A percentile compares a stretch with the other conserved stretches of the same genome.
Evolutionary conservation across 176 grass and related monocot genomes (phyloP).

Genomic region (Neostapfia colusana): DNA sequence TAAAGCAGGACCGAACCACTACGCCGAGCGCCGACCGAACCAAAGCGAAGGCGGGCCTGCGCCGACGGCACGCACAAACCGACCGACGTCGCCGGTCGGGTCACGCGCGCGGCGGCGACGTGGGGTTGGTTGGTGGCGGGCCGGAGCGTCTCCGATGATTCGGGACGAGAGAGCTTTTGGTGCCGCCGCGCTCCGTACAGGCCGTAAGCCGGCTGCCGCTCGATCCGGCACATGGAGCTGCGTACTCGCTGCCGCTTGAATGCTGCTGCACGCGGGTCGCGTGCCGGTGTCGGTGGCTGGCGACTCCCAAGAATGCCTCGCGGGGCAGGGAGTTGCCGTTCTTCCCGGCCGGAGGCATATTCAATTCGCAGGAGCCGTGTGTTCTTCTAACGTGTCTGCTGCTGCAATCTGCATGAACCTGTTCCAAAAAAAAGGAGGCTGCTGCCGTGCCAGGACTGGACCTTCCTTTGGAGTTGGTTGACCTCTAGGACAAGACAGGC

Average conservation of each 20-base stretch:
- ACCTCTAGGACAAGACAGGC: no score
- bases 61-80: background rate
- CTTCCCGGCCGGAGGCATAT: background rate
- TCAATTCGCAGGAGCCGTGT: background rate
- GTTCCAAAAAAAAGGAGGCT: no score
- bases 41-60: no score
- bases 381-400: no score
- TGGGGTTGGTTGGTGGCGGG: background rate
- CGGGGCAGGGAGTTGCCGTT: background rate
- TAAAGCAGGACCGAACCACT: no score
- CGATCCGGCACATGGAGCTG: background rate
- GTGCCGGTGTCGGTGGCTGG: constrained; percentile 20
- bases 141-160: background rate
- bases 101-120: background rate
- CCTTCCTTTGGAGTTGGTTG: no score
- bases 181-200: background rate
- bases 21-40: no score
- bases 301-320: background rate
- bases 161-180: background rate
- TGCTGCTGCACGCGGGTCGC: background rate
- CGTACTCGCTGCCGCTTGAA: background rate
- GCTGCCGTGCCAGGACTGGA: no score
- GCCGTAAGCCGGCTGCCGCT: background rate
- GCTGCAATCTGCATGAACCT: no score
- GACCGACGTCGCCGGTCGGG: no score